Base-by-base conservation (phyloP, 140 eudicot species). In the Erigeron philadelphicus region DNA sequence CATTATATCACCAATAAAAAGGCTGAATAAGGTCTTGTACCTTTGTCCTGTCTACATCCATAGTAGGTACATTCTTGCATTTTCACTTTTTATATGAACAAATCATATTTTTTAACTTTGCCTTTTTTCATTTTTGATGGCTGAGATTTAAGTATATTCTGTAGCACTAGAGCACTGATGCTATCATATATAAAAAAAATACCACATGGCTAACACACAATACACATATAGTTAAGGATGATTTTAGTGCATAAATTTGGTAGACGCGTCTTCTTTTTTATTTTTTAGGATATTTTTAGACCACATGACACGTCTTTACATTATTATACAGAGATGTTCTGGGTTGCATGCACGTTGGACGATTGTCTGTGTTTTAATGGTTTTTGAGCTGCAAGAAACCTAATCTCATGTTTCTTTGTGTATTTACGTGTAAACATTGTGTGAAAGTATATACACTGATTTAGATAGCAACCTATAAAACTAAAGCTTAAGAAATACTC, bases 1-100 rank as follows among this genome's bases (percentile, higher is more conserved):
- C 61, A 62, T 41, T 73, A 63, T 62, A 63, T 65, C 49, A 58
- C 75, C 67, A 70, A 70, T 70, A 57, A 57, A 57, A 70, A 70
- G 44, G 66, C 45, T 43, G 75, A 70, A 70, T 70, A 70, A 57
- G 75, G 75, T 71, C 67, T 71, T 57, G 67, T 46, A 58, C 58
- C 75, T 58, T 58, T 44, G 59, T 45, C 67, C 67, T 71, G 59
- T 71, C 75, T 21, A 57, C 67, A 58, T 71, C 75, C 58, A 71
- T 58, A 9, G 67, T 71, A 71, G 75, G 75, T 71, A 49, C 49
- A 48, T 44, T 71, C 75, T 71, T 44, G 58, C 58, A 58, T 58
- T 71, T 45, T 66, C 57, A 66, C 57, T 66, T 66, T 71, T 16
- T 9, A 53, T 53, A 59, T 54, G 8, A 62, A 76, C 5, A 50